Evolutionary conservation across 768 basidiomycete genomes (phyloP), one percentile per base, ranked within the genome.

Genomic region (Phlebiopsis flavidoalba): DNA sequence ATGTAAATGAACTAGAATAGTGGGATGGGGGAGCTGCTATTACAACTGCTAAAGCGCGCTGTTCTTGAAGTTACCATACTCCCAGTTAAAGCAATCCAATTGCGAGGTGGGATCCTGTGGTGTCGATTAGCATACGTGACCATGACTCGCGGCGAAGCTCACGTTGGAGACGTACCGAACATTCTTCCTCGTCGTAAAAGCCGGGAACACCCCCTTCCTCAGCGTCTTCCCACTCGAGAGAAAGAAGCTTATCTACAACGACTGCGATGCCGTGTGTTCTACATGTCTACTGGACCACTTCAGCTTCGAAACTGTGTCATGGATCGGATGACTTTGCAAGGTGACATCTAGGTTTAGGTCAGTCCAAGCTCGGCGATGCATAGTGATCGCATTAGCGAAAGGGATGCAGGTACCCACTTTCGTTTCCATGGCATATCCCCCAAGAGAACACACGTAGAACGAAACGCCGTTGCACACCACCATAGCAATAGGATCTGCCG

Each of bases 401-500:
- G 26, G 26, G 26, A 31, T 6, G 26, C 26, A 31, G 60, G 54
- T 55, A 59, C 57, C 33, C 40, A 88, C 86, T 80, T n/a, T 77
- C 43, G 87, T 81, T 73, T 94, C 93, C 80, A 95, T 80, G 3
- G 93, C 95, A 68, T 91, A 97, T 17, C 95, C 95, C 21, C 81
- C 91, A 8, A 93, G 73, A 3, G 89, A 85, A 70, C 95, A 98
- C 1, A 86, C 83, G 0, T 89, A 94, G 0, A 91, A 67, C 26
- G 26, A 31, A 1, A 90, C 77, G 14, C 92, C 92, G 59, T 83
- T 94, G 73, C 93, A 94, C 7, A 85, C 87, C 37, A 90, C 91
- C 87, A 93, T 93, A n/a, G 95, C 84, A 55, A 98, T 91, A 6
- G 95, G 95, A 73, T 98, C 95, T 26, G 95, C 95, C 21, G 89